Evolutionary conservation across 2,329 filamentous ascomycete genomes (phyloP).

Genomic region (Penicillium corylophilum): DNA sequence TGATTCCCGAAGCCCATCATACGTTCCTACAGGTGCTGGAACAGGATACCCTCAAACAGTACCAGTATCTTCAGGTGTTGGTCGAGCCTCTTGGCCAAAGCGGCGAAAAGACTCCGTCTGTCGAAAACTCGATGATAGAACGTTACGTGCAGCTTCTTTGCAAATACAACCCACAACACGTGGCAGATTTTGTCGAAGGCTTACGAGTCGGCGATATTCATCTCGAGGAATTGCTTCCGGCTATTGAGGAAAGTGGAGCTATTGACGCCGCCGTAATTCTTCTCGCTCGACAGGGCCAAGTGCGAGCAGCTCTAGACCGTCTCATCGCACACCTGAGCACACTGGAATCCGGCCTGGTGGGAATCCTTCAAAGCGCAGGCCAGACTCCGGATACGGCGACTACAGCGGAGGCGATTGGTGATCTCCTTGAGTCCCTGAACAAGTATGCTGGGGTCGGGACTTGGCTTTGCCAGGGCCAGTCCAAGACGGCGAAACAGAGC

Average conservation of each 20-base stretch:
- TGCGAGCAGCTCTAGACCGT: constrained; percentile 78
- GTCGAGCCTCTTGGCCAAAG: constrained; percentile 61
- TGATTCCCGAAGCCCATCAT: constrained; percentile 65
- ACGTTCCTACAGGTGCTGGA: constrained; percentile 62
- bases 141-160: constrained; percentile 91
- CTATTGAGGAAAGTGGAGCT: constrained; percentile 84
- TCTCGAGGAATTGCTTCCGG: constrained; percentile 76
- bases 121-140: constrained; percentile 67
- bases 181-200: constrained; percentile 77
- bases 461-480: constrained; percentile 90
- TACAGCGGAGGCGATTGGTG: constrained; percentile 66
- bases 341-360: constrained; percentile 73
- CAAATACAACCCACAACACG: constrained; percentile 74
- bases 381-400: constrained; percentile 58
- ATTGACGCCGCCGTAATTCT: constrained; percentile 91
- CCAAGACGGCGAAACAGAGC: constrained; percentile 54
- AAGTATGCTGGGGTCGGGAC: constrained; percentile 92
- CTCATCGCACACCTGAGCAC: constrained; percentile 78
- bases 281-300: constrained; percentile 83
- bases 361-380: constrained; percentile 64
- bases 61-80: constrained; percentile 72
- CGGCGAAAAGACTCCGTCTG: constrained; percentile 31
- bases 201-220: constrained; percentile 75
- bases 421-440: constrained; percentile 73
- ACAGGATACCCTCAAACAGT: constrained; percentile 65